Percentiles rank a stretch among this genome's conserved stretches.
Evolutionary conservation across 345 rosid genomes (phyloP).

Genomic region (Melaleuca alternifolia): DNA sequence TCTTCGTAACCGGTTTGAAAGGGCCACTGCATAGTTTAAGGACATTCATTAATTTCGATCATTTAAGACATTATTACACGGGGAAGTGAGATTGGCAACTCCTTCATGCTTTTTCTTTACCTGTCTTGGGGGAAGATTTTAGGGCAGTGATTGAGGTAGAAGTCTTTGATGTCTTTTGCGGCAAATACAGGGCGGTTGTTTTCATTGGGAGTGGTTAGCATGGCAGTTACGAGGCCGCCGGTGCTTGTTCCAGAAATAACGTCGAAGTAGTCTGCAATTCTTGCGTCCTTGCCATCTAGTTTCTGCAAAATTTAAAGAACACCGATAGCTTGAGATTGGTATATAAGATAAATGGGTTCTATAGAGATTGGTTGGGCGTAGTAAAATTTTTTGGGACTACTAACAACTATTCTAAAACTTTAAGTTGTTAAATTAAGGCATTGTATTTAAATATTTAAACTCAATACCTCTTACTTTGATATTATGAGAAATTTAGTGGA

Average conservation of each 20-base stretch:
- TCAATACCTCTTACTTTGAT: not conserved
- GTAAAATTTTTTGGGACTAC: not conserved
- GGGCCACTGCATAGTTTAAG: not conserved
- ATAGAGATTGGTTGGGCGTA: not conserved
- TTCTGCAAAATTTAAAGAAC: slow-evolving; percentile 5
- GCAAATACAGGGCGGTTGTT: slow-evolving; percentile 23
- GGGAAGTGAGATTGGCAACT: not conserved
- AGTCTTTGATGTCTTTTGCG: slow-evolving; percentile 24
- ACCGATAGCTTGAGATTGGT: not conserved
- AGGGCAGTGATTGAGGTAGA: slow-evolving; percentile 12
- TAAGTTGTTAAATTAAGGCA: not conserved
- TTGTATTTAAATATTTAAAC: not conserved
- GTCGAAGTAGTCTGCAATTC: slow-evolving; percentile 30
- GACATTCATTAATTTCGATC: not conserved
- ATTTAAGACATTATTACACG: not conserved
- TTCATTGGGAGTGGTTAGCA: slow-evolving; percentile 22
- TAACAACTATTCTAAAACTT: not conserved
- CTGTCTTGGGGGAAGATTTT: slow-evolving; percentile 15
- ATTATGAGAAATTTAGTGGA: not conserved
- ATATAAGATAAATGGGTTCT: not conserved
- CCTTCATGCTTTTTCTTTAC: not conserved
- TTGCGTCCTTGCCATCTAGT: slow-evolving; percentile 22
- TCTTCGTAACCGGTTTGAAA: not conserved
- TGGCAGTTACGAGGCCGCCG: slow-evolving; percentile 30
- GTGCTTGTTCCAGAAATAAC: slow-evolving; percentile 30